phyloP scores from a whole-genome alignment of 306 rosid genomes.

The Pachyrhizus erosus region DNA sequence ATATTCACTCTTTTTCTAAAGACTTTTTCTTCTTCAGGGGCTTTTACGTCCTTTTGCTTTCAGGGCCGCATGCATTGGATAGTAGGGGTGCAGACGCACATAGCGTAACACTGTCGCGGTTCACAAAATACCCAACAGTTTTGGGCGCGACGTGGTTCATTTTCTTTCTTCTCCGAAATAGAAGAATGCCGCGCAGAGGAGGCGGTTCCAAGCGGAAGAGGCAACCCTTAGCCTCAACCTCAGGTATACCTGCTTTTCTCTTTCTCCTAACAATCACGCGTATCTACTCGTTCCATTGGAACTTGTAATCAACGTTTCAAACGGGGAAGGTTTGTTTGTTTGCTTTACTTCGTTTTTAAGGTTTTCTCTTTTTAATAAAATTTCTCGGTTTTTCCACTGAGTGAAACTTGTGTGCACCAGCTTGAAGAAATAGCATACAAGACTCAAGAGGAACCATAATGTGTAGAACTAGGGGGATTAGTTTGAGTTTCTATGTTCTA shows the following conservation, averaged over 20 bases:
- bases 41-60: conserved; percentile 13
- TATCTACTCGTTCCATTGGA: not conserved
- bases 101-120: conserved; percentile 1
- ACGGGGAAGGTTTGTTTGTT: not conserved
- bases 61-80: not conserved
- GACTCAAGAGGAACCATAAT: not conserved
- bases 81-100: conserved; percentile 30
- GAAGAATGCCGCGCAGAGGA: conserved; percentile 49
- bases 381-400: not conserved
- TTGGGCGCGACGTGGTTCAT: conserved; percentile 40
- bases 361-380: not conserved
- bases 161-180: not conserved
- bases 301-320: not conserved
- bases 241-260: not conserved
- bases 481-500: conserved; percentile 11
- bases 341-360: not conserved
- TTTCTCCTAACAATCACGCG: not conserved
- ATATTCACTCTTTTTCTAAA: no score
- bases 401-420: not conserved
- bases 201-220: conserved; percentile 39
- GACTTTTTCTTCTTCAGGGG: not conserved
- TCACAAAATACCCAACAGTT: conserved; percentile 35
- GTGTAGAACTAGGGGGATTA: not conserved
- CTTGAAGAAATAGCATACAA: not conserved
- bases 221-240: conserved; percentile 11